phyloP scores from a whole-genome alignment of 345 rosid species.

The Psidium friedrichsthalianum region DNA sequence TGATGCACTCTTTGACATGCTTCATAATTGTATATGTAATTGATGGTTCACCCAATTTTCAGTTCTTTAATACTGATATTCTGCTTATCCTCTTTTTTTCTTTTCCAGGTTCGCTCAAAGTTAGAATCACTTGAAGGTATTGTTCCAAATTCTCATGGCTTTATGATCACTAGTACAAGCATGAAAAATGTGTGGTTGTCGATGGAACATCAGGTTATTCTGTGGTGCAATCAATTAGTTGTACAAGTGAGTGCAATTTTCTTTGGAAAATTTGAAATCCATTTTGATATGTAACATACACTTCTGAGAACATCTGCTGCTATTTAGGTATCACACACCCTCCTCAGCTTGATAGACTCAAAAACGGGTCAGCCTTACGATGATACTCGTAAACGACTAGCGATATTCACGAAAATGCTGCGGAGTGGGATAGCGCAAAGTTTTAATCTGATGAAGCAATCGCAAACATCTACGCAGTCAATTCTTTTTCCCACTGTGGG shows the following conservation, averaged over 20 bases:
- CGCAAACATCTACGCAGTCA: constrained; percentile 30
- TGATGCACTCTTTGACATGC: neutral
- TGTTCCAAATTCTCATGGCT: constrained; percentile 89
- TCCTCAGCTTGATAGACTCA: constrained; percentile 84
- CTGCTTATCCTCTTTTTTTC: neutral
- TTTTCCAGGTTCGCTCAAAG: constrained; percentile 66
- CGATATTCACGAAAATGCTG: constrained; percentile 69
- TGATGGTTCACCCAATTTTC: neutral
- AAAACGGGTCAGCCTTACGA: constrained; percentile 59
- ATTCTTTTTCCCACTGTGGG: constrained; percentile 28
- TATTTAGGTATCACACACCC: constrained; percentile 87
- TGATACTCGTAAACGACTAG: constrained; percentile 49
- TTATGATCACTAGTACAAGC: constrained; percentile 80
- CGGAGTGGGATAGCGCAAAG: constrained; percentile 70
- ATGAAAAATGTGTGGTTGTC: constrained; percentile 96
- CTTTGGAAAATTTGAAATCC: neutral
- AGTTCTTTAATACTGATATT: neutral
- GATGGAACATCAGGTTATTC: constrained; percentile 96
- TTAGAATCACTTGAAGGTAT: constrained; percentile 82
- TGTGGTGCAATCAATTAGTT: constrained; percentile 98
- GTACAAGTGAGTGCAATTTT: constrained; percentile 60
- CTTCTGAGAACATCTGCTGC: constrained; percentile 17
- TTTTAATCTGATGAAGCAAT: constrained; percentile 54
- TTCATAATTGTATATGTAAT: neutral
- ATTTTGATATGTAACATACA: neutral